Percentiles rank a stretch among this genome's conserved stretches.
Evolutionary conservation across 208 protist genomes (phyloP).

Genomic region (Borovskyia barvae): DNA sequence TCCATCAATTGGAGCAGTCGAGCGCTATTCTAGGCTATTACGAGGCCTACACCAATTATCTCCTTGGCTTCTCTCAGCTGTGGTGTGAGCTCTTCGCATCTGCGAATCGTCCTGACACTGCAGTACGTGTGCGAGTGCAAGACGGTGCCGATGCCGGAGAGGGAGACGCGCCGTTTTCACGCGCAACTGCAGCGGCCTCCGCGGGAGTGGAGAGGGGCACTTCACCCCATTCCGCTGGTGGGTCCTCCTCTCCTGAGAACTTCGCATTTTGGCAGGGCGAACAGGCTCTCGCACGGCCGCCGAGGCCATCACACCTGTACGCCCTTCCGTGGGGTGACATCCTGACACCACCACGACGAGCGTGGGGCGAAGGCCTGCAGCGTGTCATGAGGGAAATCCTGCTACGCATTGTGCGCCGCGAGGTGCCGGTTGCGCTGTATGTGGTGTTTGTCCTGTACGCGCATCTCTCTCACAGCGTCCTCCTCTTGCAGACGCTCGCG

Average conservation of each 20-base stretch:
- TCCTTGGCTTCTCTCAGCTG: slow-evolving; percentile 44
- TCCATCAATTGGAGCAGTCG: slow-evolving; percentile 19
- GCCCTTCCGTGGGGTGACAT: slow-evolving; percentile 61
- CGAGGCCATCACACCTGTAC: slow-evolving; percentile 62
- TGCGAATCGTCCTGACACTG: too few relatives aligned
- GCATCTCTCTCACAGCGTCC: slow-evolving; percentile 35
- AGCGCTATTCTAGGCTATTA: slow-evolving; percentile 34
- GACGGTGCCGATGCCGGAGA: background rate
- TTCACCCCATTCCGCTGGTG: too few relatives aligned
- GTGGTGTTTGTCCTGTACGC: slow-evolving; percentile 66
- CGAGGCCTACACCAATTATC: slow-evolving; percentile 46
- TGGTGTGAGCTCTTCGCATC: slow-evolving; percentile 80
- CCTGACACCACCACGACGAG: slow-evolving; percentile 27
- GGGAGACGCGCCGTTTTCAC: too few relatives aligned
- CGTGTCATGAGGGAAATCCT: slow-evolving; percentile 36
- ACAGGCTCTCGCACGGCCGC: slow-evolving; percentile 3
- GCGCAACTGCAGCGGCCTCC: too few relatives aligned
- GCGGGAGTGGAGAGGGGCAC: too few relatives aligned
- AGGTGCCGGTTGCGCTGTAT: slow-evolving; percentile 52
- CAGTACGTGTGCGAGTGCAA: too few relatives aligned
- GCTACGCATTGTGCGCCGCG: slow-evolving; percentile 30
- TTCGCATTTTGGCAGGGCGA: too few relatives aligned
- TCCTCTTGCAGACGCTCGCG: slow-evolving; percentile 53
- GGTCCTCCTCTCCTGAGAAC: too few relatives aligned
- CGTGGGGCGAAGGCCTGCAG: slow-evolving; percentile 47